Conservation (phyloP, 2,329 filamentous ascomycete species). For the Ambrosiella xylebori region DNA sequence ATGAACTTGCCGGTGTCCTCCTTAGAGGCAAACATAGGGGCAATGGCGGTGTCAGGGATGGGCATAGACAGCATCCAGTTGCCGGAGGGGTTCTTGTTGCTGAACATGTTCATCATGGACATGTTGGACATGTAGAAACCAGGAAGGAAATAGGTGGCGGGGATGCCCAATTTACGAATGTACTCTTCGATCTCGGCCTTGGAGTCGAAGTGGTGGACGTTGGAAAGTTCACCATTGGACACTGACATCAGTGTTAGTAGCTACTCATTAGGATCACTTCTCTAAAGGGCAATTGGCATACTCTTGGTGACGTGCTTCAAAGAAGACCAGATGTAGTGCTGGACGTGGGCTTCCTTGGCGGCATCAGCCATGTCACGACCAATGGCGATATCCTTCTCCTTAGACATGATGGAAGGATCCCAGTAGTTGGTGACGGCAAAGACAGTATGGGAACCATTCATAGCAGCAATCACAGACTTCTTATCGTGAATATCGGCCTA, state of each 20-base stretch:
- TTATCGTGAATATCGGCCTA: constrained; percentile 19
- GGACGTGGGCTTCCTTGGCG: constrained; percentile 25
- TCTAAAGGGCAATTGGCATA: constrained; percentile 7
- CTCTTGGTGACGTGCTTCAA: constrained; percentile 24
- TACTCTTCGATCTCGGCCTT: constrained; percentile 41
- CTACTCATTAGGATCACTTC: background rate
- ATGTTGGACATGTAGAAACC: constrained; percentile 40
- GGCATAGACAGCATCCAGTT: constrained; percentile 19
- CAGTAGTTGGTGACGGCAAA: constrained; percentile 24
- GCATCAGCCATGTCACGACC: constrained; percentile 31
- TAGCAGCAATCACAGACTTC: constrained; percentile 23
- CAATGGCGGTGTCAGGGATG: constrained; percentile 17
- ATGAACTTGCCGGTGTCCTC: constrained; percentile 27
- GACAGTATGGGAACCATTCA: constrained; percentile 27
- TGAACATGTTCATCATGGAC: constrained; percentile 13
- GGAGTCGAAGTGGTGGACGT: constrained; percentile 35
- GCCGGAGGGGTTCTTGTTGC: constrained; percentile 19
- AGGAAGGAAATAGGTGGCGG: constrained; percentile 33
- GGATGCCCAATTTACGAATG: constrained; percentile 31
- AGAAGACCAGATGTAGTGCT: constrained; percentile 31
- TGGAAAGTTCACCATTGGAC: constrained; percentile 21
- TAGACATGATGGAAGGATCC: constrained; percentile 7
- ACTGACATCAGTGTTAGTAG: constrained; percentile 10
- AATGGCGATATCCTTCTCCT: constrained; percentile 27
- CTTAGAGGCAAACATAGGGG: constrained; percentile 23